Conservation (phyloP, 768 basidiomycete genomes). For the Trametes maxima region DNA sequence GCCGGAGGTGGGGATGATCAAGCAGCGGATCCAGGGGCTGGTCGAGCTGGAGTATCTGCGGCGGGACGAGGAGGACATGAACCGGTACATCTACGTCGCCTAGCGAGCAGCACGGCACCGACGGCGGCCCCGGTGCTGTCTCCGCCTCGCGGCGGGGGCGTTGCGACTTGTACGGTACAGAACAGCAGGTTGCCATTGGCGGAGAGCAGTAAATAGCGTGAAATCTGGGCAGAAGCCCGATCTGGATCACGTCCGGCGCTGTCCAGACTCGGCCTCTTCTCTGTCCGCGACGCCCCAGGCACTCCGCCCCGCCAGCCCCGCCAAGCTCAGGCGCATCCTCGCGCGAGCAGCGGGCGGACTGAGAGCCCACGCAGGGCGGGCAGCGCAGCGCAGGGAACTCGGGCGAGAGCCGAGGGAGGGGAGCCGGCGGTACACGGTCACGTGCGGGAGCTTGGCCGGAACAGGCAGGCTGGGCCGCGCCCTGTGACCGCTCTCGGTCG, state of each 20-base stretch:
- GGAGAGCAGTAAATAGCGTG: neutral
- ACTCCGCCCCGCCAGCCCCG: too few relatives aligned
- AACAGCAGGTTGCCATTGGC: neutral
- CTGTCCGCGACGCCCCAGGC: neutral
- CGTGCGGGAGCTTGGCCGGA: constrained; percentile 5
- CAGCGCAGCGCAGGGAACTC: too few relatives aligned
- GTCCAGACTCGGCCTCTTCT: neutral
- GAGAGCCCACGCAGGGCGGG: too few relatives aligned
- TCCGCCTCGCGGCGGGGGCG: neutral
- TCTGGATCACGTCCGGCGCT: constrained; percentile 6
- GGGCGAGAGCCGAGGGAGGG: neutral
- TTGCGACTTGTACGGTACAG: neutral
- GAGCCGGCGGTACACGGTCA: constrained; percentile 20
- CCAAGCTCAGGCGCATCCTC: too few relatives aligned
- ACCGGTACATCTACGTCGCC: constrained; percentile 79
- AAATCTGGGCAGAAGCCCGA: neutral
- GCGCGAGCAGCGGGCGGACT: neutral
- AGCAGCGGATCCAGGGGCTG: constrained; percentile 77
- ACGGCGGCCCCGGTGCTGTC: neutral
- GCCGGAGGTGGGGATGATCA: constrained; percentile 83
- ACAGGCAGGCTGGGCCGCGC: neutral
- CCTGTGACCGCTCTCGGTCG: constrained; percentile 3
- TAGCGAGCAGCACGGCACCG: constrained; percentile 31
- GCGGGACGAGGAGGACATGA: constrained; percentile 72
- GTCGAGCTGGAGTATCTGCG: constrained; percentile 88